phyloP scores from a whole-genome alignment of 2,329 filamentous ascomycete species.

The Helotiales sp. region DNA sequence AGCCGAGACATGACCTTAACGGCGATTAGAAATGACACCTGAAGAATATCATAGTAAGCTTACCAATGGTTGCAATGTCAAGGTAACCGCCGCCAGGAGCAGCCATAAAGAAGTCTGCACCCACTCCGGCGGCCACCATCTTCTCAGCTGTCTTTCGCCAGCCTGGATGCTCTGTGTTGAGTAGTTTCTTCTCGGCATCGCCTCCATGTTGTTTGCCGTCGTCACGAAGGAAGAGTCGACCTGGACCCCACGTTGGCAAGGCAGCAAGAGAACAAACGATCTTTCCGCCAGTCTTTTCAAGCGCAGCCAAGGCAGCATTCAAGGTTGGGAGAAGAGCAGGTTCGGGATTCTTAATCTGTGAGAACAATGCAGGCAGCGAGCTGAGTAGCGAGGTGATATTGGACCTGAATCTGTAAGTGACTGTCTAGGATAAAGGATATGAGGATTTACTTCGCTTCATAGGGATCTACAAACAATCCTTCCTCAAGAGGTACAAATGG shows the following conservation, averaged over 20 bases:
- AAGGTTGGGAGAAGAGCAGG: slow-evolving; percentile 84
- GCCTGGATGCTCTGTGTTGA: slow-evolving; percentile 84
- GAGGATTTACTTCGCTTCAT: slow-evolving; percentile 73
- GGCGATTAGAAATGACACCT: slow-evolving; percentile 31
- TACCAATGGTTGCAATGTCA: slow-evolving; percentile 89
- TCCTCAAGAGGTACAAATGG: slow-evolving; percentile 92
- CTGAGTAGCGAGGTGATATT: slow-evolving; percentile 88
- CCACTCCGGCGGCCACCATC: slow-evolving; percentile 85
- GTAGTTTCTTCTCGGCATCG: slow-evolving; percentile 90
- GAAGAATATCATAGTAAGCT: slow-evolving; percentile 39
- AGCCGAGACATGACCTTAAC: slow-evolving; percentile 76
- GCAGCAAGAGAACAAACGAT: slow-evolving; percentile 85
- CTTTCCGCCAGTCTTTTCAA: slow-evolving; percentile 89
- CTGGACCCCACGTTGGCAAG: slow-evolving; percentile 91
- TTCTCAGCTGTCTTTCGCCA: slow-evolving; percentile 88
- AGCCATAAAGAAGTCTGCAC: slow-evolving; percentile 92
- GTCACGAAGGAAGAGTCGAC: slow-evolving; percentile 82
- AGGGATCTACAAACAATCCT: slow-evolving; percentile 91
- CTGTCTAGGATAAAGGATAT: neutral
- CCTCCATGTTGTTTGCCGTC: slow-evolving; percentile 84
- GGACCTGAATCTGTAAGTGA: slow-evolving; percentile 49
- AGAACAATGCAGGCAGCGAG: slow-evolving; percentile 84
- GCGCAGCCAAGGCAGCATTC: slow-evolving; percentile 80
- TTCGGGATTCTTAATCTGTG: slow-evolving; percentile 86
- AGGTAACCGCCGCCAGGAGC: slow-evolving; percentile 89